Conservation (phyloP, 495 filamentous ascomycete species). For the Thozetella sp. region DNA sequence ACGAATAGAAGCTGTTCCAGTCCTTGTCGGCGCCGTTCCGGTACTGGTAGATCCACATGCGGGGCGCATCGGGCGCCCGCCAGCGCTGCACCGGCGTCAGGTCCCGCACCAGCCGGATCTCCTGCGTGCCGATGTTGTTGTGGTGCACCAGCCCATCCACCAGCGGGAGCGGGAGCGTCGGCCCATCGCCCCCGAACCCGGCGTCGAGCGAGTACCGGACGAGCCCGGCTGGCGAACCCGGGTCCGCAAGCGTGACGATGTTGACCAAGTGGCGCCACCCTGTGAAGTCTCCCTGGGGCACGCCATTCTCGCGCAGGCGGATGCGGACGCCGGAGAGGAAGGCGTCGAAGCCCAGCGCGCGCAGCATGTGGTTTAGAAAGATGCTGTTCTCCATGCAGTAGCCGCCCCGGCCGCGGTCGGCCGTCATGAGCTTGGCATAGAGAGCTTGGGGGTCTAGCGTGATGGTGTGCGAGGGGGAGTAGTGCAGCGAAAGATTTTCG, state of each 20-base stretch:
- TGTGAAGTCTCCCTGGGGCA: constrained; percentile 34
- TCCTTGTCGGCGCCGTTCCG: constrained; percentile 38
- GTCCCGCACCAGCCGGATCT: constrained; percentile 47
- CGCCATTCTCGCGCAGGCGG: constrained; percentile 22
- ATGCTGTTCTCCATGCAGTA: constrained; percentile 72
- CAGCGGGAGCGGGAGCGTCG: constrained; percentile 55
- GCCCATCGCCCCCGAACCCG: constrained; percentile 65
- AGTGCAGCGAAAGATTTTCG: constrained; percentile 62
- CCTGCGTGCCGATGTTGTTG: constrained; percentile 47
- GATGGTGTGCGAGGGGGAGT: constrained; percentile 45
- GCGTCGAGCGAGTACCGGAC: constrained; percentile 59
- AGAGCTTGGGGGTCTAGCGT: constrained; percentile 54
- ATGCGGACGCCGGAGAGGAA: constrained; percentile 43
- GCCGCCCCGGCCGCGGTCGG: constrained; percentile 58
- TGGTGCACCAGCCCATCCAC: constrained; percentile 32
- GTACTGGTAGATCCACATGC: constrained; percentile 67
- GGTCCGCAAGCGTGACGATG: constrained; percentile 46
- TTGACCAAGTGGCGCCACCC: constrained; percentile 64
- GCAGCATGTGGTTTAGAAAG: constrained; percentile 63
- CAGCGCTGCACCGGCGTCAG: constrained; percentile 48
- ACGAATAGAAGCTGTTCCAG: constrained; percentile 63
- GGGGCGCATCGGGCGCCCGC: constrained; percentile 31
- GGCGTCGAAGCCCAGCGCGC: constrained; percentile 58
- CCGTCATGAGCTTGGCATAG: constrained; percentile 61
- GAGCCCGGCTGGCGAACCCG: neutral